Conservation (phyloP, 352 stramenopile species). For the Phytophthora tentaculata region DNA sequence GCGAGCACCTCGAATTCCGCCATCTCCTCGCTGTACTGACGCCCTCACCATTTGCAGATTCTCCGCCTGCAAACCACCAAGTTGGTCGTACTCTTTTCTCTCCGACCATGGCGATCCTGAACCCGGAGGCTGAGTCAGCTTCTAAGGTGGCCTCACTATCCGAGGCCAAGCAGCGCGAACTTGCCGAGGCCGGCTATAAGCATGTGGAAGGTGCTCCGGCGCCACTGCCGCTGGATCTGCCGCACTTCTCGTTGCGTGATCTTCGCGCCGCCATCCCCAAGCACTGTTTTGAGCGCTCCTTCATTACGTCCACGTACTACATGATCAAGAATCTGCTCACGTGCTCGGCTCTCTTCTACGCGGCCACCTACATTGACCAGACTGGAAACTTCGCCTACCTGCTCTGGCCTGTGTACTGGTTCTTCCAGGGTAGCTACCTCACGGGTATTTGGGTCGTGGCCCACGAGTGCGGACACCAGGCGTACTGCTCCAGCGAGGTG, state of each 20-base stretch:
- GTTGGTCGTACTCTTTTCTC: background rate
- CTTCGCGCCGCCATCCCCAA: conserved; percentile 91
- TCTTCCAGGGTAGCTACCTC: conserved; percentile 97
- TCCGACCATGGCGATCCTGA: conserved; percentile 66
- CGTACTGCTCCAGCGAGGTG: conserved; percentile 93
- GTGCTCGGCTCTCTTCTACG: conserved; percentile 90
- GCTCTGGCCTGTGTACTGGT: conserved; percentile 97
- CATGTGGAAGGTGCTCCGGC: conserved; percentile 77
- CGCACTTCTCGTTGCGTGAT: conserved; percentile 90
- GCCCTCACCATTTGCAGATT: conserved; percentile 47
- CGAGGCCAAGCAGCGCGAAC: conserved; percentile 52
- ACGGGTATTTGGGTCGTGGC: conserved; percentile 98
- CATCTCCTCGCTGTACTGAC: background rate
- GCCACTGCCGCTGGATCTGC: conserved; percentile 81
- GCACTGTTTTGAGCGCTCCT: conserved; percentile 97
- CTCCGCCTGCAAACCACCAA: conserved; percentile 21
- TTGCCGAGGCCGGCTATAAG: conserved; percentile 71
- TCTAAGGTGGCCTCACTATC: conserved; percentile 30
- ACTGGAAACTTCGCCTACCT: conserved; percentile 54
- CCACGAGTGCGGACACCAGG: conserved; percentile 98
- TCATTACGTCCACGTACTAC: conserved; percentile 92
- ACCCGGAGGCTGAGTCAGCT: conserved; percentile 55
- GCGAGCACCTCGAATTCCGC: conserved; percentile 10
- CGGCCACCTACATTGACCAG: conserved; percentile 74
- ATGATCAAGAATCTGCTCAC: conserved; percentile 92